phyloP scores from a whole-genome alignment of 2,329 filamentous ascomycete genomes.

The Zalaria sp. region DNA sequence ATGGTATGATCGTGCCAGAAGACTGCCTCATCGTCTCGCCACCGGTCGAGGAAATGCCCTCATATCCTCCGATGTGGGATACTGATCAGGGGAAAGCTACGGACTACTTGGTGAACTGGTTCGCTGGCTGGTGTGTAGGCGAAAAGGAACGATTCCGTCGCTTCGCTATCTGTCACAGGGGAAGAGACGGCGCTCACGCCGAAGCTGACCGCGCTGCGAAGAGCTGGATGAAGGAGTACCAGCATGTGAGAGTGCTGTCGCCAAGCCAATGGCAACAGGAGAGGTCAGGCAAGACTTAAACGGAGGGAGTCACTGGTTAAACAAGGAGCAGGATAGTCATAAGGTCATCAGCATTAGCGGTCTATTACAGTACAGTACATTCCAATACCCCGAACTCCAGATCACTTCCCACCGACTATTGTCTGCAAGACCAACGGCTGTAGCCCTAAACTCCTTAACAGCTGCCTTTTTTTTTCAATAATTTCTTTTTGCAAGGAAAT shows the following conservation, averaged over 20 bases:
- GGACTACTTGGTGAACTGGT: slow-evolving; percentile 18
- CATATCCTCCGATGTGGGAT: slow-evolving; percentile 12
- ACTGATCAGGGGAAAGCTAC: slow-evolving; percentile 12
- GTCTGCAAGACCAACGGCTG: too few relatives aligned
- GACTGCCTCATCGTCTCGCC: slow-evolving; percentile 2
- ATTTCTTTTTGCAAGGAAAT: too few relatives aligned
- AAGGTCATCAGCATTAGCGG: too few relatives aligned
- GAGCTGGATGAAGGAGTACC: slow-evolving; percentile 13
- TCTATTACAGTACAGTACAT: too few relatives aligned
- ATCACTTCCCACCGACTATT: too few relatives aligned
- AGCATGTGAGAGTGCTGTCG: slow-evolving; percentile 12
- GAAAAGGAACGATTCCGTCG: slow-evolving; percentile 12
- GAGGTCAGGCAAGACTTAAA: too few relatives aligned
- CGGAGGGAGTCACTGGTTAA: too few relatives aligned
- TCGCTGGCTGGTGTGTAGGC: slow-evolving; percentile 14
- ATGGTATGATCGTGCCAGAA: not conserved
- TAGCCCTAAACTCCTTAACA: too few relatives aligned
- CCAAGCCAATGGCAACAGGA: slow-evolving; percentile 1
- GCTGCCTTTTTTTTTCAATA: too few relatives aligned
- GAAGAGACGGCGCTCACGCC: slow-evolving; percentile 1
- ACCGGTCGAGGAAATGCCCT: slow-evolving; percentile 7
- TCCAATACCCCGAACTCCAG: too few relatives aligned
- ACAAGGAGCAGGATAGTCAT: too few relatives aligned
- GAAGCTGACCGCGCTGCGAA: slow-evolving; percentile 8
- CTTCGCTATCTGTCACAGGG: slow-evolving; percentile 16